phyloP scores from a whole-genome alignment of 495 filamentous ascomycete genomes.

The Aspergillus nanangensis region DNA sequence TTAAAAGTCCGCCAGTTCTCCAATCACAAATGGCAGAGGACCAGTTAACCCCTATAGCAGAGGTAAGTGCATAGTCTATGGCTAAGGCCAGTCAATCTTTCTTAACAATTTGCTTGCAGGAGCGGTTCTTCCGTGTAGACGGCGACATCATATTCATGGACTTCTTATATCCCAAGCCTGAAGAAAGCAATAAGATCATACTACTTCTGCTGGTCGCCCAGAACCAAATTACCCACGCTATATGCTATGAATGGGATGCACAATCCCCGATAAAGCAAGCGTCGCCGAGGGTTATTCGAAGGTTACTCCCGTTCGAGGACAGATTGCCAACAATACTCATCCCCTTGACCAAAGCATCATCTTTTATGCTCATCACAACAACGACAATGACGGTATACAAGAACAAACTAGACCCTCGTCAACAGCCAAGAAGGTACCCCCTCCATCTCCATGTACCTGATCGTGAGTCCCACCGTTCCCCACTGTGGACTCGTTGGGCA shows the following conservation, averaged over 20 bases:
- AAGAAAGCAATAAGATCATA: conserved; percentile 62
- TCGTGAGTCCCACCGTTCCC: conserved; percentile 22
- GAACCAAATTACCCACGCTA: conserved; percentile 54
- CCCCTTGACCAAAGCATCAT: conserved; percentile 58
- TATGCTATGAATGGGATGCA: conserved; percentile 73
- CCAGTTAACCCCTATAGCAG: conserved; percentile 30
- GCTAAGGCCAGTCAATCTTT: neutral
- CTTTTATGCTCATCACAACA: conserved; percentile 61
- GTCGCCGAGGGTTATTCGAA: conserved; percentile 39
- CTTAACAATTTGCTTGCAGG: conserved; percentile 27
- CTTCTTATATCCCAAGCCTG: conserved; percentile 69
- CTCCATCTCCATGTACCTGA: conserved; percentile 26
- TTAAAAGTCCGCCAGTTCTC: conserved; percentile 25
- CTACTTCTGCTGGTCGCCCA: conserved; percentile 67
- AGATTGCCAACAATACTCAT: conserved; percentile 63
- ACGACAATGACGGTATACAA: conserved; percentile 57
- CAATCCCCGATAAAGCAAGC: conserved; percentile 26
- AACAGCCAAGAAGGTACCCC: conserved; percentile 24
- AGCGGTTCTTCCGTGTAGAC: conserved; percentile 55
- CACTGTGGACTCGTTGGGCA: conserved; percentile 62
- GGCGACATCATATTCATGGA: conserved; percentile 82
- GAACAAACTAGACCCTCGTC: conserved; percentile 38
- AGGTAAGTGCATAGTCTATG: conserved; percentile 23
- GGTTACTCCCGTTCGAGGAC: conserved; percentile 53
- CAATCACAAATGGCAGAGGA: conserved; percentile 30